Evolutionary conservation across 2,329 filamentous ascomycete genomes (phyloP).

Genomic region (Purpureocillium lavendulum): DNA sequence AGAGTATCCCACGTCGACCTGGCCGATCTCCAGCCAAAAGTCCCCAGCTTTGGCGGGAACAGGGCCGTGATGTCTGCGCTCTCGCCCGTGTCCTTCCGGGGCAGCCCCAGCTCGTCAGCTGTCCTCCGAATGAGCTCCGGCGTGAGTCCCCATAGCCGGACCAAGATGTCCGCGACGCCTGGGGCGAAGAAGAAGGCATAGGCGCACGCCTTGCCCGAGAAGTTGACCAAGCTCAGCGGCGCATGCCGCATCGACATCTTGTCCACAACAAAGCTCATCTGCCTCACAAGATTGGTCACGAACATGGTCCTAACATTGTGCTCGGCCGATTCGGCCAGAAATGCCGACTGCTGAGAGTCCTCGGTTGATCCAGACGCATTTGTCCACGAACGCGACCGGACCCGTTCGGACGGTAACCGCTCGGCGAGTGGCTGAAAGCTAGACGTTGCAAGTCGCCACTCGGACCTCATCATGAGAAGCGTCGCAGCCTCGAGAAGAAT

Average conservation of each 20-base stretch:
- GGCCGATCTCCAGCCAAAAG: conserved; percentile 47
- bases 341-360: conserved; percentile 53
- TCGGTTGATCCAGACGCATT: conserved; percentile 51
- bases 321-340: conserved; percentile 60
- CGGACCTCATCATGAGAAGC: conserved; percentile 77
- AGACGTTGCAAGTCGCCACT: conserved; percentile 72
- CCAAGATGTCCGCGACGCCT: conserved; percentile 73
- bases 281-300: conserved; percentile 69
- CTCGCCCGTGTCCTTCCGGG: conserved; percentile 44
- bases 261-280: conserved; percentile 81
- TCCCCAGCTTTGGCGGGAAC: conserved; percentile 60
- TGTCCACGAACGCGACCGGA: conserved; percentile 37
- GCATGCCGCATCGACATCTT: conserved; percentile 74
- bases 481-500: conserved; percentile 70
- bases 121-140: conserved; percentile 62
- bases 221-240: conserved; percentile 62
- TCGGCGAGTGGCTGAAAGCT: conserved; percentile 56
- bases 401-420: conserved; percentile 38
- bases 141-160: conserved; percentile 71
- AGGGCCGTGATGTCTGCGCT: conserved; percentile 57
- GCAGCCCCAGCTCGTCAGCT: conserved; percentile 58
- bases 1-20: conserved; percentile 45
- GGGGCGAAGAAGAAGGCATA: conserved; percentile 93
- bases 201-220: conserved; percentile 83
- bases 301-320: conserved; percentile 89